Base-by-base conservation (phyloP, 2,329 filamentous ascomycete genomes). In the Fusarium setosum region DNA sequence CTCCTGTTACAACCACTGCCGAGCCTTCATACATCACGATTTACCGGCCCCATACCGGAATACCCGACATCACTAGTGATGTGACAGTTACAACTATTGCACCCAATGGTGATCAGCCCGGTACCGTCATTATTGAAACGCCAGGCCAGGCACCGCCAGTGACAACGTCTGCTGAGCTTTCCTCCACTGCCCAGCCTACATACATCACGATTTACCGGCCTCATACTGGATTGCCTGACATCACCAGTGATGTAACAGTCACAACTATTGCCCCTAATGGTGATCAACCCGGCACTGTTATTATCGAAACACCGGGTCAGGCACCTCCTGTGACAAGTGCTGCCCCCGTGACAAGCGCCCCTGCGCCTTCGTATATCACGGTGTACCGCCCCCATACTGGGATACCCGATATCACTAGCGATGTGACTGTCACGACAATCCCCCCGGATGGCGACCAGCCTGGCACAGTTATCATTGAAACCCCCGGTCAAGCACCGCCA, bases 401-500 rank as follows among this genome's bases (percentile, higher is more conserved):
- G 1, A 3, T 44, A 5, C 63, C 55, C 2, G 32, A 29, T 6
- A 63, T 66, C 4, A 66, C 63, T 4, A 40, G 44, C 1, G 44
- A 45, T 8, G 26, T 63, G 3, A 66, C 53, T 5, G 37, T 66
- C 15, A 59, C 53, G 4, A 66, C 53, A 4, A 59, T 67, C 6
- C 49, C 51, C 6, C 59, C 63, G 5, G 32, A 24, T 18, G 63
- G 45, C 23, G 54, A 37, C 1, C 53, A 63, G 21, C 63, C 62
- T 8, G 62, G 63, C 31, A 66, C 63, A 3, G 45, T 66, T 5
- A 63, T 65, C 12, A 35, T 56, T n/a, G 61, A 65, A 26, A 65
- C 61, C 1, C 17, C 61, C 20, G 31, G 49, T 23, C 32, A 50
- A 8, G 41, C 45, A 13, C 54, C 53, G 10, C 13, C 41, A 4